Evolutionary conservation across 2,329 filamentous ascomycete species (phyloP).

Genomic region (Scytalidium lignicola): DNA sequence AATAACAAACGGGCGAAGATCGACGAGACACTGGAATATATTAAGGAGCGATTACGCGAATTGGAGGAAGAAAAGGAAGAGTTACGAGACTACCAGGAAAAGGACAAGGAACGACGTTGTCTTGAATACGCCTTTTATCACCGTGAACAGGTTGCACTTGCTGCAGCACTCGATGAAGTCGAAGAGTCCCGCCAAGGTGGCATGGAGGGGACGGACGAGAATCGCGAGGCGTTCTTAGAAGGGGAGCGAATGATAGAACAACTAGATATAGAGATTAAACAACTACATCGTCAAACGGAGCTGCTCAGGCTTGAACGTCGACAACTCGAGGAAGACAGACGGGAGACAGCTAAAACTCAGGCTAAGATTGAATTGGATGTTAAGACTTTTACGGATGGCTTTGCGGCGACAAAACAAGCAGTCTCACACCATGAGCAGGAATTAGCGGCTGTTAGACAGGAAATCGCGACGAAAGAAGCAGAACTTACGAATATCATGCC

Average conservation of each 20-base stretch:
- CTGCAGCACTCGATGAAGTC: constrained; percentile 72
- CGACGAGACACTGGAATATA: constrained; percentile 85
- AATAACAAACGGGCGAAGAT: constrained; percentile 94
- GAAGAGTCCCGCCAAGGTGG: constrained; percentile 78
- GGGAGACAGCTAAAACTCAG: constrained; percentile 70
- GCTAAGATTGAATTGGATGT: constrained; percentile 84
- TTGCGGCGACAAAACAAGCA: constrained; percentile 70
- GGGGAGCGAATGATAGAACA: constrained; percentile 74
- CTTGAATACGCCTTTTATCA: constrained; percentile 94
- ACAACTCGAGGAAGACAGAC: constrained; percentile 85
- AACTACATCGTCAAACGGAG: constrained; percentile 77
- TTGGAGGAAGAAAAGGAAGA: constrained; percentile 98
- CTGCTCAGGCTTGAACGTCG: constrained; percentile 78
- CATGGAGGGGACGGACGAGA: constrained; percentile 77
- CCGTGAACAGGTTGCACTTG: constrained; percentile 76
- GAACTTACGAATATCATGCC: constrained; percentile 74
- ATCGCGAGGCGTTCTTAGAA: constrained; percentile 68
- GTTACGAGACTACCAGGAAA: constrained; percentile 87
- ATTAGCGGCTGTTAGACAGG: constrained; percentile 63
- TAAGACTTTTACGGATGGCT: constrained; percentile 77
- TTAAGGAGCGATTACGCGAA: constrained; percentile 82
- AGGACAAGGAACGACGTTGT: constrained; percentile 85
- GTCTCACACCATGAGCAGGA: constrained; percentile 67
- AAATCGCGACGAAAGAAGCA: constrained; percentile 70
- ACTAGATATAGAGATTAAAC: constrained; percentile 73